These are phyloP conservation scores for Musa beccarii DNA, from an alignment of 176 grass and related monocot genomes.

Conservation along the genomic window DNA sequence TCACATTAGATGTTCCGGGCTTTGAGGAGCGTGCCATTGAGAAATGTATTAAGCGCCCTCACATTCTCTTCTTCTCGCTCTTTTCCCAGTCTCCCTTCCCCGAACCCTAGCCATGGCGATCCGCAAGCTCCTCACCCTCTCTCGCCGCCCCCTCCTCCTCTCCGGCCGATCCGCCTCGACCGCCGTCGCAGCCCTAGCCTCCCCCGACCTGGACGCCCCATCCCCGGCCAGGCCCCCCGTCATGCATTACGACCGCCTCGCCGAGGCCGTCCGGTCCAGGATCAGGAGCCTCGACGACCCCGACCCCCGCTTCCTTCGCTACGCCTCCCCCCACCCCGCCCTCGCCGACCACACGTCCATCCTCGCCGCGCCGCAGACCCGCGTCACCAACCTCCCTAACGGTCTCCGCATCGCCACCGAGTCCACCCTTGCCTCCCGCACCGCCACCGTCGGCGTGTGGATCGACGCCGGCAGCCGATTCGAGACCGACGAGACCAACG, in stretches of 20 bases:
- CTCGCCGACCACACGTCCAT: conserved; percentile 70
- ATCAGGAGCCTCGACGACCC: conserved; percentile 66
- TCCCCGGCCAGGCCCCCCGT: conserved; percentile 35
- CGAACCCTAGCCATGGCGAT: conserved; percentile 27
- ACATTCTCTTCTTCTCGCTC: no score
- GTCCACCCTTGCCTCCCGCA: conserved; percentile 55
- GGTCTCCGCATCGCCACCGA: conserved; percentile 90
- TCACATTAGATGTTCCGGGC: no score
- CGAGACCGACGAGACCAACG: conserved; percentile 56
- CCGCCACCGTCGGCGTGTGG: conserved; percentile 92
- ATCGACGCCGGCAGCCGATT: conserved; percentile 95
- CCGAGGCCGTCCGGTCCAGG: conserved; percentile 46
- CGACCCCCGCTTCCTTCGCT: conserved; percentile 93
- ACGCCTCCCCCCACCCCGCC: conserved; percentile 67
- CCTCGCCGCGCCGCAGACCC: conserved; percentile 70
- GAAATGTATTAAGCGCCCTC: no score
- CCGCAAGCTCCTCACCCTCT: conserved; percentile 56
- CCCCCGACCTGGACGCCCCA: background rate
- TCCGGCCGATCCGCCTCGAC: conserved; percentile 15
- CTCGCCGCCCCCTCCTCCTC: conserved; percentile 15
- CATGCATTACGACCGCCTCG: conserved; percentile 69
- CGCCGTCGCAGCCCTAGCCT: conserved; percentile 27
- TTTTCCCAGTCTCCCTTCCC: background rate
- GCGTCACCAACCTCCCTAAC: conserved; percentile 74
- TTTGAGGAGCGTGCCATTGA: no score